These are phyloP conservation scores for Suillus sp. DNA, from an alignment of 768 basidiomycete species.

Conservation along the genomic window DNA sequence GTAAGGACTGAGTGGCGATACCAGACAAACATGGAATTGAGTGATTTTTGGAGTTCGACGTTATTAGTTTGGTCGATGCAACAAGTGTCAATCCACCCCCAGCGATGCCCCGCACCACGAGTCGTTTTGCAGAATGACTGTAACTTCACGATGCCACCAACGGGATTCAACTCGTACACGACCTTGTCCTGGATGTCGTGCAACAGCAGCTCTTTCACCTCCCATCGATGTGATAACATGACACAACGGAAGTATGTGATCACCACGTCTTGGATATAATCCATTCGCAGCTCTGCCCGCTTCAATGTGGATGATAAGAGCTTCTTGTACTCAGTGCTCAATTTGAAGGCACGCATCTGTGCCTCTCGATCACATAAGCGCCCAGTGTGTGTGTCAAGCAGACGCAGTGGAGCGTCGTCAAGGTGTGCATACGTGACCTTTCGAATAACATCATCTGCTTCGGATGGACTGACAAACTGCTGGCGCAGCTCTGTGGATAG, in stretches of 20 bases:
- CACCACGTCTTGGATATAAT: background rate
- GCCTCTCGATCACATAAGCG: background rate
- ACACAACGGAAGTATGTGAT: background rate
- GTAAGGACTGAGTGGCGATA: too few species aligned
- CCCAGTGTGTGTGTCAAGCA: background rate
- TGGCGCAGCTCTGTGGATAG: background rate
- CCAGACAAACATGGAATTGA: too few species aligned
- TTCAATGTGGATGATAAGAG: background rate
- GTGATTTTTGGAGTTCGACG: too few species aligned
- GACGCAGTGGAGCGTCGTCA: background rate
- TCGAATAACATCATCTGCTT: background rate
- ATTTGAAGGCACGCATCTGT: background rate
- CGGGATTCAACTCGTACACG: background rate
- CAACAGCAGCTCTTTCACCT: background rate
- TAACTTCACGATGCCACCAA: background rate
- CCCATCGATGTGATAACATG: slow-evolving; percentile 4
- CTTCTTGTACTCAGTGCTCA: slow-evolving; percentile 5
- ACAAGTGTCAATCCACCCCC: background rate
- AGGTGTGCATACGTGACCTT: background rate
- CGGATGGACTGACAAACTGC: background rate
- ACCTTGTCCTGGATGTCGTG: background rate
- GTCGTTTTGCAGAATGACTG: background rate
- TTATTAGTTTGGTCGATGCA: background rate
- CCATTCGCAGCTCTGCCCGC: background rate
- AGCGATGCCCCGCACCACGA: background rate